Evolutionary conservation across 306 rosid species (phyloP).

Genomic region (Hippophae tibetana): DNA sequence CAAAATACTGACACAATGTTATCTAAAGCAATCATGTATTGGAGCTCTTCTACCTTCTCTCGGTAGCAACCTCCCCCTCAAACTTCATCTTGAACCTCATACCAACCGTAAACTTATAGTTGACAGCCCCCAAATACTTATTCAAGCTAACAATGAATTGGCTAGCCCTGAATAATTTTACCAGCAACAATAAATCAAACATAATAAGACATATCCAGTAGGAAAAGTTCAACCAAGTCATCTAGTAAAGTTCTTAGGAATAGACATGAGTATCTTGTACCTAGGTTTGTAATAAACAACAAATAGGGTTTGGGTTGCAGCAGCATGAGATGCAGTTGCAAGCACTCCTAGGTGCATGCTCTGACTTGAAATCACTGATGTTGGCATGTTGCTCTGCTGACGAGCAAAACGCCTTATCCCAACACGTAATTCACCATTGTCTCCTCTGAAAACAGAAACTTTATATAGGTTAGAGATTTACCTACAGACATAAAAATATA

Average conservation of each 20-base stretch:
- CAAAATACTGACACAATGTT: not conserved
- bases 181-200: constrained; percentile 12
- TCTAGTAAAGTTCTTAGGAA: not conserved
- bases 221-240: not conserved
- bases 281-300: constrained; percentile 84
- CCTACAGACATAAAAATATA: not conserved
- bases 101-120: constrained; percentile 50
- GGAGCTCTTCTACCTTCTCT: constrained; percentile 54
- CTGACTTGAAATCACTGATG: constrained; percentile 87
- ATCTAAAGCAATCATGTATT: not conserved
- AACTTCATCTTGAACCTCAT: constrained; percentile 80
- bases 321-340: constrained; percentile 96
- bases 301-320: constrained; percentile 62
- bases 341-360: constrained; percentile 98
- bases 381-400: constrained; percentile 76
- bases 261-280: constrained; percentile 23
- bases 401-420: constrained; percentile 81
- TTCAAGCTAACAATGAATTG: constrained; percentile 66
- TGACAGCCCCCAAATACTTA: constrained; percentile 55
- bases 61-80: constrained; percentile 85
- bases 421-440: constrained; percentile 66
- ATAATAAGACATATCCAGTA: not conserved
- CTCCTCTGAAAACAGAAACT: constrained; percentile 44
- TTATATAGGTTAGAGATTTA: constrained; percentile 15
- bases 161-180: constrained; percentile 45